Evolutionary conservation across 495 filamentous ascomycete genomes (phyloP).

Genomic region (Cercophora scortea): DNA sequence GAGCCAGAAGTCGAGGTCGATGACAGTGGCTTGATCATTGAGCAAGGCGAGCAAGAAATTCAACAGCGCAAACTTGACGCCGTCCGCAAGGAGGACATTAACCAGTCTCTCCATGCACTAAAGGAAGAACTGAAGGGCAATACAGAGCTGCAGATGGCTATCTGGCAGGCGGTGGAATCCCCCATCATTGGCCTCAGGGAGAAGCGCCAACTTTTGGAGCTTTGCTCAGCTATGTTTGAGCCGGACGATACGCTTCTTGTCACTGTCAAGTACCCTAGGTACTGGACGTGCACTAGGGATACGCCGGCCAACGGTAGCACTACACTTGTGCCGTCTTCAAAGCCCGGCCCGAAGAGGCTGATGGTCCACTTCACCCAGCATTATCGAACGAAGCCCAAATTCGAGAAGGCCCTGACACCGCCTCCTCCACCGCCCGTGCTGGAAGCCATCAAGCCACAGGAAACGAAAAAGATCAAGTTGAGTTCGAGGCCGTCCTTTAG

Average conservation of each 20-base stretch:
- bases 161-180: conserved; percentile 75
- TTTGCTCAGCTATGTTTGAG: conserved; percentile 68
- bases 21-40: conserved; percentile 66
- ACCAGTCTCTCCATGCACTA: conserved; percentile 66
- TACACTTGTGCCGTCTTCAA: not conserved
- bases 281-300: conserved; percentile 56
- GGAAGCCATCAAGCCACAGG: conserved; percentile 19
- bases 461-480: conserved; percentile 25
- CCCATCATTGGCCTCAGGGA: conserved; percentile 58
- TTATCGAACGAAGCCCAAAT: conserved; percentile 25
- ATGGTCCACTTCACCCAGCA: conserved; percentile 24
- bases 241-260: conserved; percentile 54
- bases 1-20: conserved; percentile 20
- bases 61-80: conserved; percentile 61
- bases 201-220: conserved; percentile 65
- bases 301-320: not conserved
- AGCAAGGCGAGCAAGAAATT: conserved; percentile 54
- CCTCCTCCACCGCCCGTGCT: conserved; percentile 11
- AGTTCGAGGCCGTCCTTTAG: conserved; percentile 20
- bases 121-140: conserved; percentile 62
- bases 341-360: not conserved
- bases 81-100: conserved; percentile 65
- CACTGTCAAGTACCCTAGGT: conserved; percentile 58
- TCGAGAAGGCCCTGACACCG: conserved; percentile 10
- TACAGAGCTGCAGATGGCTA: conserved; percentile 51